Base-by-base conservation (phyloP, 768 basidiomycete species). In the Filobasidium wieringae region DNA sequence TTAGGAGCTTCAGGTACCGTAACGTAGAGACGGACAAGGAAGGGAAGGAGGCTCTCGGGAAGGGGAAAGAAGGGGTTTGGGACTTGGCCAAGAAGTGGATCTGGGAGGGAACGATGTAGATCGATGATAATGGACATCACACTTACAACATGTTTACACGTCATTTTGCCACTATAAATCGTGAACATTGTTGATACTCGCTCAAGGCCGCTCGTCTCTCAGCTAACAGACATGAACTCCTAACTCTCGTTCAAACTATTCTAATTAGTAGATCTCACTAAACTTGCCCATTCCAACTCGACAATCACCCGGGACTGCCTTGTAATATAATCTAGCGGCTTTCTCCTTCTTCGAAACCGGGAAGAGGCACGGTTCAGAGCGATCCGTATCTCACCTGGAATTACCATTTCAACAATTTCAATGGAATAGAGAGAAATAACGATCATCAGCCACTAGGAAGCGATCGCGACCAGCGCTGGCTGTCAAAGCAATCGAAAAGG, bases 1-100 rank as follows among this genome's bases (percentile, higher is more conserved):
- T 90, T 75, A 83, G 73, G 67, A 76, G 76, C 55, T 96, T 95
- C 75, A 86, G 83, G 69, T 84, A 85, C 32, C 84, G 70, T 56
- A 74, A 73, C 54, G 71, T 70, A 41, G 76, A 77, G 43, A 63
- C 66, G 45, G 95, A 99, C 71, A 75, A 80, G 24, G 79, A 83
- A 34, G 93, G 89, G 12, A 87, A 87, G 74, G 92, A 95, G 64
- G 78, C 82, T 51, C 78, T 97, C 27, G 92, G 92, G 1, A 79
- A 81, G 58, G 89, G 84, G 78, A 72, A 90, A 73, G 84, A 84
- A 49, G 87, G 88, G 0, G 87, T 90, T 71, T 97, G 92, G 92
- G 93, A 96, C 72, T 81, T 87, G 73, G 84, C 89, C 29, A 95
- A 91, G 82, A 86, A 87, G 59, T 72, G 67, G 67, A 61, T 66